Percentiles rank a stretch among this genome's conserved stretches.
Conservation (phyloP, 208 protist genomes). For the Plasmodiophora brassicae region DNA sequence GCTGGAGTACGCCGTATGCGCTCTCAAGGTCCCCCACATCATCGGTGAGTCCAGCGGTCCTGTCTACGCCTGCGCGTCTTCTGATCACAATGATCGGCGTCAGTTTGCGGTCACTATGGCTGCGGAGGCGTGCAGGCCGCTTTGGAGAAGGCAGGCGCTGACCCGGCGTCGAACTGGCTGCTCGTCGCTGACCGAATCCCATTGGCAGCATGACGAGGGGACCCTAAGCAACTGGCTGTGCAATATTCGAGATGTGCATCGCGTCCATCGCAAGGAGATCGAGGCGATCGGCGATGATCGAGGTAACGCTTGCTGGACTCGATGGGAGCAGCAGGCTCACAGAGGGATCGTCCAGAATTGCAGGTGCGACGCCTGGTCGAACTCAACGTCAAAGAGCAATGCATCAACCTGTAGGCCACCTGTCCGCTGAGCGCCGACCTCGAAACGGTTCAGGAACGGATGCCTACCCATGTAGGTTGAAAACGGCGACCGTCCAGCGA, state of each 20-base stretch:
- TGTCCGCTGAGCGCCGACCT: not conserved
- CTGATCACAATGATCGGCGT: not conserved
- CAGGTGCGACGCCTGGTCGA: not conserved
- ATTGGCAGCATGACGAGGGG: not conserved
- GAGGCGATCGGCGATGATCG: not conserved
- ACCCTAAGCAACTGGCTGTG: conserved; percentile 1
- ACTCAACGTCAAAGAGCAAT: not conserved
- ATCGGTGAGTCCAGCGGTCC: not conserved
- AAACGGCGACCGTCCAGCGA: not conserved
- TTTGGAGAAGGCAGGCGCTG: not conserved
- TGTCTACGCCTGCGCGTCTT: no score
- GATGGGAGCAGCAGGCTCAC: no score
- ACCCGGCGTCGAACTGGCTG: no score
- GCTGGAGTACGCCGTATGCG: not conserved
- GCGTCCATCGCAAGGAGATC: not conserved
- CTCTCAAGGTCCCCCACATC: not conserved
- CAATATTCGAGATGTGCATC: not conserved
- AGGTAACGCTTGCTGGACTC: not conserved
- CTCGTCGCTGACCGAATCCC: no score
- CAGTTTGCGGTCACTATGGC: conserved; percentile 3
- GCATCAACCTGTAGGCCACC: not conserved
- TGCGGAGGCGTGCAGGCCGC: not conserved
- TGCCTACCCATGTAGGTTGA: not conserved
- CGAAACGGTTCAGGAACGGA: no score
- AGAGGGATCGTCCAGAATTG: no score